Conservation (phyloP, 208 protist species). For the Trypanosoma conorhini region DNA sequence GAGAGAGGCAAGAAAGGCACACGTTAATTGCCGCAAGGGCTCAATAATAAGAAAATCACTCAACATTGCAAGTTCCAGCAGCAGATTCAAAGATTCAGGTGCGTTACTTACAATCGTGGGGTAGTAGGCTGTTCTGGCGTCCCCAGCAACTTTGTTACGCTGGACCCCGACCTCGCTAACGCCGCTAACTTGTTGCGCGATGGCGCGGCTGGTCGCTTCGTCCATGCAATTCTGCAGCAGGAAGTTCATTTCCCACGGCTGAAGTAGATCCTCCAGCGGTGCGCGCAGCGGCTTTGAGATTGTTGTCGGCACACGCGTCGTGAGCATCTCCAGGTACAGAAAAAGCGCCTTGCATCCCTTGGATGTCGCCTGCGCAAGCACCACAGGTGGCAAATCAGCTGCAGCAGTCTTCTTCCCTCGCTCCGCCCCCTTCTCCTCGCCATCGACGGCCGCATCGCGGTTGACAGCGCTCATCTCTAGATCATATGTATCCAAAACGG, state of each 20-base stretch:
- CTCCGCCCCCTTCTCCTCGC: neutral
- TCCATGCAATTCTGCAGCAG: slow-evolving; percentile 53
- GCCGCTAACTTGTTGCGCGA: slow-evolving; percentile 7
- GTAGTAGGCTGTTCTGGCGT: slow-evolving; percentile 1
- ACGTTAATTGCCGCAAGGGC: slow-evolving; percentile 73
- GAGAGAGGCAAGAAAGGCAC: slow-evolving; percentile 76
- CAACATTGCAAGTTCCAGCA: slow-evolving; percentile 84
- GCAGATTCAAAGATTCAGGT: slow-evolving; percentile 40
- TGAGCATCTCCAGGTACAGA: slow-evolving; percentile 68
- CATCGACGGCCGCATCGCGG: neutral
- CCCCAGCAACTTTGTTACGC: neutral
- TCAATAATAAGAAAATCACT: slow-evolving; percentile 89
- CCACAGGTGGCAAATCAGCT: slow-evolving; percentile 58
- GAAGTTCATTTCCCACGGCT: slow-evolving; percentile 84
- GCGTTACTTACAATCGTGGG: slow-evolving; percentile 36
- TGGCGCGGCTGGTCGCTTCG: slow-evolving; percentile 15
- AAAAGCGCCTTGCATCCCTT: slow-evolving; percentile 75
- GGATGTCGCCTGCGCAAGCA: slow-evolving; percentile 64
- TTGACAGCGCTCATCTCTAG: slow-evolving; percentile 25
- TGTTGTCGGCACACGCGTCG: slow-evolving; percentile 70
- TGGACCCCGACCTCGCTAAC: neutral
- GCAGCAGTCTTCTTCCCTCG: slow-evolving; percentile 20
- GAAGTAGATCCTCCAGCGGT: slow-evolving; percentile 79
- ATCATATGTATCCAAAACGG: slow-evolving; percentile 65
- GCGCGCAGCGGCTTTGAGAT: slow-evolving; percentile 80